Conservation (phyloP, 306 rosid genomes). For the Ochetophila trinervis region DNA sequence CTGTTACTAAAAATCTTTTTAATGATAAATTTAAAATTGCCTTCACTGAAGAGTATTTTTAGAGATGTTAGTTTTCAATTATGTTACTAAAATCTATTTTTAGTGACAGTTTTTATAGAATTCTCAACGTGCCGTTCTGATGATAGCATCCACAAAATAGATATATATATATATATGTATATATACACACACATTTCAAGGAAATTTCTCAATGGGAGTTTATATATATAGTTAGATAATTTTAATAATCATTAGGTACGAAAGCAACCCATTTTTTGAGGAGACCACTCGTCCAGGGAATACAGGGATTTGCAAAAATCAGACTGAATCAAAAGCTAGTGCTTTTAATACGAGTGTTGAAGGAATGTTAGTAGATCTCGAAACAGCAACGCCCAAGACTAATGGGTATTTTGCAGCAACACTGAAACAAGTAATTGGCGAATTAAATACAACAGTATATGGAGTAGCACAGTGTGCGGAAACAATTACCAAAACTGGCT, state of each 20-base stretch:
- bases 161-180: too few species aligned
- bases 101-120: too few species aligned
- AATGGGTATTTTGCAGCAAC: constrained; percentile 46
- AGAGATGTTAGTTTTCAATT: too few species aligned
- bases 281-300: constrained; percentile 31
- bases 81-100: too few species aligned
- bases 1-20: too few species aligned
- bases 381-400: constrained; percentile 28
- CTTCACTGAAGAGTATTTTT: too few species aligned
- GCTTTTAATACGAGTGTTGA: constrained; percentile 23
- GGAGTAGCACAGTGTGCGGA: constrained; percentile 64
- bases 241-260: constrained; percentile 41
- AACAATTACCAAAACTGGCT: constrained; percentile 25
- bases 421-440: constrained; percentile 17
- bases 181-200: too few species aligned
- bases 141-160: too few species aligned
- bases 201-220: too few species aligned
- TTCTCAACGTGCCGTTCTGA: too few species aligned
- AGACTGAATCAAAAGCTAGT: constrained; percentile 9
- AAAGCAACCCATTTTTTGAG: constrained; percentile 37
- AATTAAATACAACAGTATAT: constrained; percentile 24
- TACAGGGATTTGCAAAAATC: constrained; percentile 30
- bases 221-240: too few species aligned
- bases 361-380: constrained; percentile 27
- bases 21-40: too few species aligned